These are phyloP conservation scores for Macrotyloma uniflorum DNA, from an alignment of 306 rosid species.

Conservation along the genomic window DNA sequence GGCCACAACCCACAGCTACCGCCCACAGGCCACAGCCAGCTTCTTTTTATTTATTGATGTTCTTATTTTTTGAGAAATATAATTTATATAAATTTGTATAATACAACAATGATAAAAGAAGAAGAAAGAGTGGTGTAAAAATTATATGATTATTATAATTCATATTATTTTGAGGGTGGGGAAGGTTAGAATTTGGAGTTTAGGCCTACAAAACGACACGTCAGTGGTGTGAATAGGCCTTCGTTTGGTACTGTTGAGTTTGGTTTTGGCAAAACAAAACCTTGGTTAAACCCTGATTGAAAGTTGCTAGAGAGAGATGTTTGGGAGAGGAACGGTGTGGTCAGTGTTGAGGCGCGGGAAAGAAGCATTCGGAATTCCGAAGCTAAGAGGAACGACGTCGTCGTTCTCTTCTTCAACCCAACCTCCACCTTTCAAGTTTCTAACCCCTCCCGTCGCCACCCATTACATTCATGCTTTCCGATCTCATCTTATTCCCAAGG, in stretches of 20 bases:
- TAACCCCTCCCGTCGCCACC: slow-evolving; percentile 19
- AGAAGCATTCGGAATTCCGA: slow-evolving; percentile 18
- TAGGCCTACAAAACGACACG: neutral
- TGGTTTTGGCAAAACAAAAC: slow-evolving; percentile 2
- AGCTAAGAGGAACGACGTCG: slow-evolving; percentile 24
- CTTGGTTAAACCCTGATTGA: slow-evolving; percentile 24
- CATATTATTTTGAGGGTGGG: neutral
- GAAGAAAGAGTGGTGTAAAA: neutral
- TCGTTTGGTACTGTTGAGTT: no score
- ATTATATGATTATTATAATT: neutral
- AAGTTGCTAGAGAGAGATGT: slow-evolving; percentile 29
- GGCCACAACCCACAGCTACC: neutral
- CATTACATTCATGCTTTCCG: slow-evolving; percentile 34
- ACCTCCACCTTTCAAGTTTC: slow-evolving; percentile 6
- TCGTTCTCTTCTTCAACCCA: slow-evolving; percentile 4
- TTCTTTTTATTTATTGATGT: no score
- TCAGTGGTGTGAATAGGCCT: neutral
- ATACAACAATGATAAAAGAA: neutral
- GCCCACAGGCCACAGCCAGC: neutral
- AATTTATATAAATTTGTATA: neutral
- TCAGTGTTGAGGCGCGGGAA: slow-evolving; percentile 35
- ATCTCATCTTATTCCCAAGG: slow-evolving; percentile 41
- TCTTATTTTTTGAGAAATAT: no score
- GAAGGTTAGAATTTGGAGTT: neutral
- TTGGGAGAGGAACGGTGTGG: slow-evolving; percentile 25